Conservation (phyloP, 352 stramenopile species). For the Phytophthora uliginosa region DNA sequence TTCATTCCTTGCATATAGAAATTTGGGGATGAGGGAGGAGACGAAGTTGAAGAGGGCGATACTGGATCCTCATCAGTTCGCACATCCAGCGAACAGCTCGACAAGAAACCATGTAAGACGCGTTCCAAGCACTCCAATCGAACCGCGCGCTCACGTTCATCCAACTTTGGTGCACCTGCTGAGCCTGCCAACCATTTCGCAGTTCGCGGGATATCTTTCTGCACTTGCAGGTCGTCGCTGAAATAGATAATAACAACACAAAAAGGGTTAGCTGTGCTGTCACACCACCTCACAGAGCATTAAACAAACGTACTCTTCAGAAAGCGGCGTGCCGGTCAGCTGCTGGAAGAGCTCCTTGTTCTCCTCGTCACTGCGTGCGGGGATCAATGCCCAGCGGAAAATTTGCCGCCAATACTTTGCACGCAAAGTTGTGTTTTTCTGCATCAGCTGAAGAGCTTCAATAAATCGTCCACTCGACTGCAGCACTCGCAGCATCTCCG, state of each 20-base stretch:
- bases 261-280: not conserved
- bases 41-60: slow-evolving; percentile 29
- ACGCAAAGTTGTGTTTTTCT: slow-evolving; percentile 57
- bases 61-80: slow-evolving; percentile 47
- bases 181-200: slow-evolving; percentile 79
- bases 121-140: slow-evolving; percentile 53
- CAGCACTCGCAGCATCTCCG: slow-evolving; percentile 70
- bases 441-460: slow-evolving; percentile 82
- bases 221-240: slow-evolving; percentile 75
- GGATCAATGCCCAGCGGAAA: slow-evolving; percentile 68
- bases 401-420: slow-evolving; percentile 72
- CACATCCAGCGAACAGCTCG: slow-evolving; percentile 61
- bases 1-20: slow-evolving; percentile 93
- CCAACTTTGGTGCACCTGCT: slow-evolving; percentile 60
- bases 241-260: not conserved
- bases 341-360: slow-evolving; percentile 22
- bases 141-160: slow-evolving; percentile 31
- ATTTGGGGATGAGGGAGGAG: slow-evolving; percentile 36
- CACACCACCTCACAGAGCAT: not conserved
- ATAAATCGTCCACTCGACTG: slow-evolving; percentile 73
- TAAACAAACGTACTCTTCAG: slow-evolving; percentile 54
- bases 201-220: slow-evolving; percentile 87
- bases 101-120: slow-evolving; percentile 79
- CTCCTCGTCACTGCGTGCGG: slow-evolving; percentile 19
- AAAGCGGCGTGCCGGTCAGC: slow-evolving; percentile 40